Percentiles rank a stretch among this genome's conserved stretches.
Evolutionary conservation across 176 grass and related monocot genomes (phyloP).

Genomic region (Leersia perrieri): DNA sequence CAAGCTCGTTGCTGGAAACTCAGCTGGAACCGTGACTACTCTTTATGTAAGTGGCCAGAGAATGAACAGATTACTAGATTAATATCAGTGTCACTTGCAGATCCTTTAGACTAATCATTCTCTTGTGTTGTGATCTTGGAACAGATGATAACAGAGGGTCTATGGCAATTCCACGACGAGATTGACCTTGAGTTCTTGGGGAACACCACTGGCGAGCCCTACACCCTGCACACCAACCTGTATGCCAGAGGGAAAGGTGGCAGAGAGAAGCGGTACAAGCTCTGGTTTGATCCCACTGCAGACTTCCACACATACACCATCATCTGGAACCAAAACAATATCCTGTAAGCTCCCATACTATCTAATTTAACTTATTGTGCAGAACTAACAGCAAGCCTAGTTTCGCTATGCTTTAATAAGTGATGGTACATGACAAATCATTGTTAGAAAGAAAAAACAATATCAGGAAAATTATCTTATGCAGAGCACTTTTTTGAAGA

Average conservation of each 20-base stretch:
- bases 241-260: constrained; percentile 57
- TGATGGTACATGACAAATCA: neutral
- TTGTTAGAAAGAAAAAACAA: neutral
- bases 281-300: constrained; percentile 70
- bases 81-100: neutral
- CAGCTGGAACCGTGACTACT: constrained; percentile 66
- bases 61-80: neutral
- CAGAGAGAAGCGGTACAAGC: constrained; percentile 61
- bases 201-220: constrained; percentile 56
- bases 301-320: constrained; percentile 78
- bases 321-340: constrained; percentile 48
- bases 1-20: constrained; percentile 57
- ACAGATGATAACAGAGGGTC: constrained; percentile 42
- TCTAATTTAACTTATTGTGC: neutral
- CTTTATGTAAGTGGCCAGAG: constrained; percentile 56
- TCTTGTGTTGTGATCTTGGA: constrained; percentile 6
- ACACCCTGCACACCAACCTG: constrained; percentile 75
- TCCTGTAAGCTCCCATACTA: constrained; percentile 43
- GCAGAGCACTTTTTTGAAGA: neutral
- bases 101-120: constrained; percentile 37
- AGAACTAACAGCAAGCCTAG: neutral
- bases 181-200: constrained; percentile 79
- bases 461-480: neutral
- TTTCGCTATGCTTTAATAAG: neutral
- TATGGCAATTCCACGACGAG: constrained; percentile 53